These are phyloP conservation scores for Pistacia integerrima DNA, from an alignment of 345 rosid species.

Conservation along the genomic window DNA sequence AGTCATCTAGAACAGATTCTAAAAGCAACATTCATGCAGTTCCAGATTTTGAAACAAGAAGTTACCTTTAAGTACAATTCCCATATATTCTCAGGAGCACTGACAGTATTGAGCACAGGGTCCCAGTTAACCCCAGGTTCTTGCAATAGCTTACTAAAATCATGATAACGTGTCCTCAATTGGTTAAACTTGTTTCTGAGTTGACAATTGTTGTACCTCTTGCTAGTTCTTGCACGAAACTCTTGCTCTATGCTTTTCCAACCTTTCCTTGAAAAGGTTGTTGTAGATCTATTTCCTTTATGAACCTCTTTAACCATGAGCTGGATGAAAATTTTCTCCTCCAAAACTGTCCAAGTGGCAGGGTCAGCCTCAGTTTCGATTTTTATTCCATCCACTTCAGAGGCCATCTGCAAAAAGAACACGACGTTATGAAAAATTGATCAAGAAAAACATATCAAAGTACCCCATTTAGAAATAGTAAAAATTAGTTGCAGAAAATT, in stretches of 20 bases:
- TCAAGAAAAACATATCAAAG: neutral
- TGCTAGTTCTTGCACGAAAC: neutral
- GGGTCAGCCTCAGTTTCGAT: neutral
- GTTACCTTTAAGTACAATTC: slow-evolving; percentile 10
- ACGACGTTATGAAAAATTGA: neutral
- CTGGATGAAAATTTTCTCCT: slow-evolving; percentile 15
- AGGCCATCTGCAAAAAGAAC: neutral
- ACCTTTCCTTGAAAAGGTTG: slow-evolving; percentile 13
- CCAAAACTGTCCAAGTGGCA: slow-evolving; percentile 15
- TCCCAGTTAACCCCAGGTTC: slow-evolving; percentile 11
- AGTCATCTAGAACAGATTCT: neutral
- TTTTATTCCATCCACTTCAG: neutral
- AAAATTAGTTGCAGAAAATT: too few species aligned
- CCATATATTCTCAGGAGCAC: slow-evolving; percentile 1
- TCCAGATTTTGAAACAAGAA: neutral
- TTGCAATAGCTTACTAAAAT: slow-evolving; percentile 8
- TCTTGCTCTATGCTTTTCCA: slow-evolving; percentile 17
- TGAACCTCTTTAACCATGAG: slow-evolving; percentile 15
- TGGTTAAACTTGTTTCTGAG: slow-evolving; percentile 18
- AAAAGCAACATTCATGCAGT: neutral
- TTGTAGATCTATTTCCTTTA: slow-evolving; percentile 17
- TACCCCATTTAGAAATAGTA: too few species aligned
- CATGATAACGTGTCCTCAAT: slow-evolving; percentile 10
- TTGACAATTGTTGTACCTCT: slow-evolving; percentile 7
- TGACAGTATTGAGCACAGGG: neutral